Evolutionary conservation across 192 early-diverging fungal genomes (phyloP).

Genomic region (Funneliformis mosseae): DNA sequence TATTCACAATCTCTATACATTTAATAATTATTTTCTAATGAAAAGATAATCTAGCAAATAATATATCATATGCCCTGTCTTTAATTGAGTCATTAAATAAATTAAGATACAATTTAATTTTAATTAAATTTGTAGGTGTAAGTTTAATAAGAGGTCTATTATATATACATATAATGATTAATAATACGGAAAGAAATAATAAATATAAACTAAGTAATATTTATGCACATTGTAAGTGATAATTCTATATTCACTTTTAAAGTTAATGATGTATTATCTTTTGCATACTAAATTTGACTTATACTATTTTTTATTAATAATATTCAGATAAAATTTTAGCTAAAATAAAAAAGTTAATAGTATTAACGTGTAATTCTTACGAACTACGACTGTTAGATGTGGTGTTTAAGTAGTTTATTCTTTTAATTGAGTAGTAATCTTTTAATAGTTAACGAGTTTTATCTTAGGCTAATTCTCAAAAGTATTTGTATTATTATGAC

Average conservation of each 20-base stretch:
- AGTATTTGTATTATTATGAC: no score
- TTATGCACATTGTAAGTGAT: conserved; percentile 42
- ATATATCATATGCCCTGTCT: conserved; percentile 88
- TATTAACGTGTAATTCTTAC: no score
- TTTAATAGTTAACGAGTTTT: no score
- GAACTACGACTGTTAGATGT: no score
- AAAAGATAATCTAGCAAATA: conserved; percentile 85
- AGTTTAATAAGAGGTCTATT: conserved; percentile 72
- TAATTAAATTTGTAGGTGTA: conserved; percentile 72
- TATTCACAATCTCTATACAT: no score
- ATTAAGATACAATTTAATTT: conserved; percentile 70
- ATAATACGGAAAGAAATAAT: no score
- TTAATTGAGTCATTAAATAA: conserved; percentile 82
- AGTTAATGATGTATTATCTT: conserved; percentile 90
- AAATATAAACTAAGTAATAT: no score
- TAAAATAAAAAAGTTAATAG: neutral
- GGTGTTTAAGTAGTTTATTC: no score
- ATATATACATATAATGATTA: neutral
- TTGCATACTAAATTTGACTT: conserved; percentile 88
- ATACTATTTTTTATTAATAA: conserved; percentile 62
- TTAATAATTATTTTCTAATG: no score
- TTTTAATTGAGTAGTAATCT: no score
- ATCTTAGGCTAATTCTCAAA: no score
- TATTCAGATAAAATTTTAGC: conserved; percentile 42
- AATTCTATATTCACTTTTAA: conserved; percentile 85